Percentiles rank a stretch among this genome's conserved stretches.
phyloP scores from a whole-genome alignment of 2,329 filamentous ascomycete species.

The Cladorrhinum sp. region DNA sequence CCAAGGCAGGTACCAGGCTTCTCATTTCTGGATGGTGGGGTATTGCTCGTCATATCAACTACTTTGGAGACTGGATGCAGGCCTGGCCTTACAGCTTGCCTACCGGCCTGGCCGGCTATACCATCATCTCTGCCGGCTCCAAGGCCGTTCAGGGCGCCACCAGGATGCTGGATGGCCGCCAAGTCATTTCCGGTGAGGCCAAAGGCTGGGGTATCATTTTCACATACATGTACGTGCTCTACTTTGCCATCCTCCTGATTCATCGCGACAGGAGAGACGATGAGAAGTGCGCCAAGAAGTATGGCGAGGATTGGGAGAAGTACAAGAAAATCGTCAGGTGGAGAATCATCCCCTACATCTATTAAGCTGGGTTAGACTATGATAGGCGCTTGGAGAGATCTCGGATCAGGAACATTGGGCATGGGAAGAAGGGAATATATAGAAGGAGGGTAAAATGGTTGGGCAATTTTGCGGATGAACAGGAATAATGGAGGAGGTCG shows the following conservation, averaged over 20 bases:
- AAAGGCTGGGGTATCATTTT: slow-evolving; percentile 82
- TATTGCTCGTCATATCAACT: slow-evolving; percentile 87
- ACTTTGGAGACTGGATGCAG: slow-evolving; percentile 92
- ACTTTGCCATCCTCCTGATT: slow-evolving; percentile 82
- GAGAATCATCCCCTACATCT: slow-evolving; percentile 80
- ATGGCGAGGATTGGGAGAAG: slow-evolving; percentile 86
- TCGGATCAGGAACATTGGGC: not conserved
- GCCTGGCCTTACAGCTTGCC: slow-evolving; percentile 87
- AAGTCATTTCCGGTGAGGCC: slow-evolving; percentile 68
- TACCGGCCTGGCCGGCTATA: slow-evolving; percentile 79
- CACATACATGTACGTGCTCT: slow-evolving; percentile 92
- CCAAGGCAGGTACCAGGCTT: slow-evolving; percentile 74
- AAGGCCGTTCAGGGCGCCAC: slow-evolving; percentile 46
- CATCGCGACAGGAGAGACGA: slow-evolving; percentile 87
- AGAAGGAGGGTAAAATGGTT: not conserved
- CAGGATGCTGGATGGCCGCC: slow-evolving; percentile 57
- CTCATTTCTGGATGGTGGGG: slow-evolving; percentile 93
- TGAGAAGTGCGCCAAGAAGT: slow-evolving; percentile 86
- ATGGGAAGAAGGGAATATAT: not conserved
- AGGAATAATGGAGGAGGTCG: too few relatives aligned
- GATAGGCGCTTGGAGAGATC: not conserved
- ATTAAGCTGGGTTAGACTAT: slow-evolving; percentile 47
- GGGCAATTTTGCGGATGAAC: too few relatives aligned
- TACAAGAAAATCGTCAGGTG: slow-evolving; percentile 81
- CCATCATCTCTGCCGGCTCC: slow-evolving; percentile 58